These are phyloP conservation scores for Eutrema heterophyllum DNA, from an alignment of 345 rosid species.

Conservation along the genomic window DNA sequence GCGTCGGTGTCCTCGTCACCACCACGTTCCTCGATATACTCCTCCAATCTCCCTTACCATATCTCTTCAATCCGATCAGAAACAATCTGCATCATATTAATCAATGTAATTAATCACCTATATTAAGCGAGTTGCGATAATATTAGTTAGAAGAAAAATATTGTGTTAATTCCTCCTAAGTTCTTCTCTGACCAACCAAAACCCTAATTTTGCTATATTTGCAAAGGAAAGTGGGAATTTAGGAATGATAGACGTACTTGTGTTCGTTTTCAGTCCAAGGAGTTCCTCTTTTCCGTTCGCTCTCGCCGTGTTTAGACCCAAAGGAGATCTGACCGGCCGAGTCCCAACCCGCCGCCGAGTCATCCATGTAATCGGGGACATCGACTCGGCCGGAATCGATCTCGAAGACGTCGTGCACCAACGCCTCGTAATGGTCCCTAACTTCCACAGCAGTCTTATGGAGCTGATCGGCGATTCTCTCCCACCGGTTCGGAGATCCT, in stretches of 20 bases:
- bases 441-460: conserved; percentile 49
- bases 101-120: neutral
- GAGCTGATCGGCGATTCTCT: conserved; percentile 43
- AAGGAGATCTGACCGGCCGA: conserved; percentile 47
- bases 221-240: too few relatives aligned
- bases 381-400: conserved; percentile 69
- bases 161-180: neutral
- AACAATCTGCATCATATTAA: conserved; percentile 47
- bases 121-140: neutral
- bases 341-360: conserved; percentile 16
- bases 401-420: conserved; percentile 54
- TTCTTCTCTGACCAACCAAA: neutral
- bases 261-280: conserved; percentile 46
- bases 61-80: conserved; percentile 53
- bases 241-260: conserved; percentile 6
- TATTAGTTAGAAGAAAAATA: neutral
- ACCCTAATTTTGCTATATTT: neutral
- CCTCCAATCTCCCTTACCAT: conserved; percentile 89
- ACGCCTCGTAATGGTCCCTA: conserved; percentile 47
- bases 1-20: conserved; percentile 77
- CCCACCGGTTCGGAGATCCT: conserved; percentile 59
- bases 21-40: conserved; percentile 85
- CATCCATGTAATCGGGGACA: conserved; percentile 55
- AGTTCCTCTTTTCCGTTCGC: conserved; percentile 71
- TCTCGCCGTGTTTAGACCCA: conserved; percentile 27